Base-by-base conservation (phyloP, 306 rosid species). In the Vachellia pachyceras region DNA sequence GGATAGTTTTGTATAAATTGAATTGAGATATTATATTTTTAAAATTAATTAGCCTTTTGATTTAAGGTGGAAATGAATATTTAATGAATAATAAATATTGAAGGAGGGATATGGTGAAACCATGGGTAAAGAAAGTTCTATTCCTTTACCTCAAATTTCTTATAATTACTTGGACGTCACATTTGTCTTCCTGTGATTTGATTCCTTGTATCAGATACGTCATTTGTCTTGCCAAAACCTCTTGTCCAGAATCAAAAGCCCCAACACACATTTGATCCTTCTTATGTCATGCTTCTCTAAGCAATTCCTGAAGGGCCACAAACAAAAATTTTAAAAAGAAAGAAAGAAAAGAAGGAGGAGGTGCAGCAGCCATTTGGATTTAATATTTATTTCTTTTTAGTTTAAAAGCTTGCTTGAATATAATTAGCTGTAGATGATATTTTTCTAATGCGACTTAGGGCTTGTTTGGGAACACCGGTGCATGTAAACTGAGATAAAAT, bases 81-180 rank as follows among this genome's bases (percentile, higher is more conserved):
- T 52, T 52, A 52, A 18, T 52, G 18, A 40, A 29, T 66, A 61
- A 22, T 8, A n/a, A 54, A 54, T n/a, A 5, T 18, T 10, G 29
- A 12, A 33, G 78, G 52, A 52, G 47, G 29, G 33, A 61, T 67
- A 72, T 67, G 25, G 65, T 20, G 54, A 44, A 7, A 39, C 74
- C 22, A 57, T 57, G 9, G 78, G 44, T 35, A 55, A 50, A 79
- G 91, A 88, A 82, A 87, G 80, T 77, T 85, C 82, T 55, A 78
- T 69, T 80, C 82, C 82, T 69, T 81, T 36, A 55, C 70, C 61
- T 80, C 66, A 75, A 39, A 73, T 68, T 85, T 74, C 49, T 78
- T 46, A 58, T 74, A 47, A 63, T 74, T 70, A 69, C 66, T 41
- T 77, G 69, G 84, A 80, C 67, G 80, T 80, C 79, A 63, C 55